Percentiles rank a stretch among this genome's conserved stretches.
phyloP scores from a whole-genome alignment of 2,329 filamentous ascomycete genomes.

The Sphaerulina vaccinii region DNA sequence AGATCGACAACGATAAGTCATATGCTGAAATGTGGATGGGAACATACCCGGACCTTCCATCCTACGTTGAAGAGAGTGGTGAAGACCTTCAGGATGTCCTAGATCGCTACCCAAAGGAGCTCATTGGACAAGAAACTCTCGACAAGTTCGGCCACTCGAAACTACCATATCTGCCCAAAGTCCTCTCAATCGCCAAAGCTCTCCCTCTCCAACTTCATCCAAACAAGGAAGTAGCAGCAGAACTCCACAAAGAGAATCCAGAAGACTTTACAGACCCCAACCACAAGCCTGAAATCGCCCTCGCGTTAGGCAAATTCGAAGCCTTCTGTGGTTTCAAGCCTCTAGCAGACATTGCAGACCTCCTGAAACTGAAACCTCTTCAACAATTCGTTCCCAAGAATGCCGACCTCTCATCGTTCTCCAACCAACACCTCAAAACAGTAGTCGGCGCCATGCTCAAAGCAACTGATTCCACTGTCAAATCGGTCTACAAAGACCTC shows the following conservation, averaged over 20 bases:
- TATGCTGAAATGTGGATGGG: slow-evolving; percentile 76
- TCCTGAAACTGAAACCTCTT: slow-evolving; percentile 59
- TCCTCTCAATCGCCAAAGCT: slow-evolving; percentile 72
- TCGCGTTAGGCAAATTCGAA: slow-evolving; percentile 70
- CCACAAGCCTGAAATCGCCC: slow-evolving; percentile 77
- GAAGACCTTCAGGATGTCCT: slow-evolving; percentile 65
- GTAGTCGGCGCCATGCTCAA: slow-evolving; percentile 57
- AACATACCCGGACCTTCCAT: slow-evolving; percentile 70
- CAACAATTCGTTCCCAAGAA: slow-evolving; percentile 52
- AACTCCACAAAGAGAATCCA: slow-evolving; percentile 64
- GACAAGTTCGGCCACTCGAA: slow-evolving; percentile 61
- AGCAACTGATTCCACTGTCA: slow-evolving; percentile 54
- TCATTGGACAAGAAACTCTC: slow-evolving; percentile 63
- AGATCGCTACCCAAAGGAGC: slow-evolving; percentile 58
- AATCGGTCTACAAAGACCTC: slow-evolving; percentile 54
- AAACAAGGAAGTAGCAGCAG: slow-evolving; percentile 63
- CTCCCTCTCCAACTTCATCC: slow-evolving; percentile 74
- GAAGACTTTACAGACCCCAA: slow-evolving; percentile 68
- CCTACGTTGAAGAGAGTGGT: slow-evolving; percentile 60
- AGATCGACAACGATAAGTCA: slow-evolving; percentile 61
- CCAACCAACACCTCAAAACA: slow-evolving; percentile 58
- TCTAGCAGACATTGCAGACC: slow-evolving; percentile 55
- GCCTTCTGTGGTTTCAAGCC: slow-evolving; percentile 75
- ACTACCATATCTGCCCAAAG: slow-evolving; percentile 72
- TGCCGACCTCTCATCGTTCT: slow-evolving; percentile 56